These are phyloP conservation scores for Jatropha podagrica DNA, from an alignment of 441 rosid genomes.

Conservation along the genomic window DNA sequence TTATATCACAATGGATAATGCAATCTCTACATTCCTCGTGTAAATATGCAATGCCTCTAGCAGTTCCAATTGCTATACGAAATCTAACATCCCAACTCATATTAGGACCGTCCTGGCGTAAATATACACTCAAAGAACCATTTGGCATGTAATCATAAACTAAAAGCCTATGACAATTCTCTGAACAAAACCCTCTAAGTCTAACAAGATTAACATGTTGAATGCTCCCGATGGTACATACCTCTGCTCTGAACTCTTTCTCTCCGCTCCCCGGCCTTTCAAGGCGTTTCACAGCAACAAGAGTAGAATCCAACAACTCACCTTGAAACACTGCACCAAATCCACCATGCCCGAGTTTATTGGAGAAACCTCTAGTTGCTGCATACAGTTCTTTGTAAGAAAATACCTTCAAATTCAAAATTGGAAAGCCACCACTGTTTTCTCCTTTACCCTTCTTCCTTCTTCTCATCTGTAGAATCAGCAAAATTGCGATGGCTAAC, in stretches of 20 bases:
- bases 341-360: slow-evolving; percentile 85
- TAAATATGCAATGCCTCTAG: slow-evolving; percentile 74
- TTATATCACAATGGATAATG: slow-evolving; percentile 91
- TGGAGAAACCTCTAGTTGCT: slow-evolving; percentile 61
- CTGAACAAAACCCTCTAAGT: slow-evolving; percentile 84
- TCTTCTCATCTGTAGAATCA: slow-evolving; percentile 43
- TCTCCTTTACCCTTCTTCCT: slow-evolving; percentile 31
- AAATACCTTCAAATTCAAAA: slow-evolving; percentile 65
- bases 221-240: slow-evolving; percentile 80
- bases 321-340: slow-evolving; percentile 84
- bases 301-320: slow-evolving; percentile 55
- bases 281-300: slow-evolving; percentile 77
- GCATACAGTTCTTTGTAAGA: slow-evolving; percentile 65
- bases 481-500: slow-evolving; percentile 27
- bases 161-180: slow-evolving; percentile 65
- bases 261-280: slow-evolving; percentile 81
- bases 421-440: slow-evolving; percentile 48
- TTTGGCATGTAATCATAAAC: slow-evolving; percentile 94
- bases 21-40: slow-evolving; percentile 92
- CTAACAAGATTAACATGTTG: slow-evolving; percentile 89
- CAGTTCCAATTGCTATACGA: slow-evolving; percentile 68
- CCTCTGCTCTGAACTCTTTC: slow-evolving; percentile 86
- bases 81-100: slow-evolving; percentile 72
- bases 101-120: slow-evolving; percentile 46
- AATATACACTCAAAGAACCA: slow-evolving; percentile 64